Percentiles rank a stretch among this genome's conserved stretches.
These are phyloP conservation scores for Neurospora sp. DNA, from an alignment of 495 filamentous ascomycete genomes.

Conservation along the genomic window DNA sequence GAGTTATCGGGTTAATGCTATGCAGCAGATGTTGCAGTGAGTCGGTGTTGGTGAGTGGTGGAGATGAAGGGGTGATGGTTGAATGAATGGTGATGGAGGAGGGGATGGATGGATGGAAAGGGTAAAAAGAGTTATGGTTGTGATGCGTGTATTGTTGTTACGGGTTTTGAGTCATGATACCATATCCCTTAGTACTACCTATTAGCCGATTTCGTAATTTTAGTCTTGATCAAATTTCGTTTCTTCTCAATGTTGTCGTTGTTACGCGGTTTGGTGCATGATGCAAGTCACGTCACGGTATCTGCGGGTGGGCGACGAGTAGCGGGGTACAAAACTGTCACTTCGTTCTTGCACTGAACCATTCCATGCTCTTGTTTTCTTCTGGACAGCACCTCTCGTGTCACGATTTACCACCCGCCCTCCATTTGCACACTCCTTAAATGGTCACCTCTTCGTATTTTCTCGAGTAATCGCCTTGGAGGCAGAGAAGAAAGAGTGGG, in stretches of 20 bases:
- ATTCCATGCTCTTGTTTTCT: no score
- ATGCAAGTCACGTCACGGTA: not conserved
- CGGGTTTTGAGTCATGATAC: not conserved
- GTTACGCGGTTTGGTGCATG: not conserved
- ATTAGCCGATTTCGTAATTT: not conserved
- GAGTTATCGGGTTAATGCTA: constrained; percentile 46
- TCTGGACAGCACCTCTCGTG: no score
- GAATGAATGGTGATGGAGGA: not conserved
- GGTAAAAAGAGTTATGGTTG: not conserved
- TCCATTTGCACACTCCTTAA: no score
- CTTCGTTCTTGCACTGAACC: not conserved
- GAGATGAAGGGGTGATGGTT: not conserved
- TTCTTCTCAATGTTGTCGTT: not conserved
- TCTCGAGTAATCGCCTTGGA: no score
- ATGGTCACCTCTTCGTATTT: no score
- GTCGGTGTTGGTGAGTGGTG: not conserved
- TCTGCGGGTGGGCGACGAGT: not conserved
- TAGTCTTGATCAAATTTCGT: not conserved
- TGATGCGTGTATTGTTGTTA: not conserved
- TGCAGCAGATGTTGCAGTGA: constrained; percentile 27
- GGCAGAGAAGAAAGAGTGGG: no score
- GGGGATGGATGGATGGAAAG: not conserved
- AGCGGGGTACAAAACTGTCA: not conserved
- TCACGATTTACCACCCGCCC: no score
- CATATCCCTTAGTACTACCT: not conserved